Conservation (phyloP, 148 eudicot species). For the Hydrangea macrophylla region DNA sequence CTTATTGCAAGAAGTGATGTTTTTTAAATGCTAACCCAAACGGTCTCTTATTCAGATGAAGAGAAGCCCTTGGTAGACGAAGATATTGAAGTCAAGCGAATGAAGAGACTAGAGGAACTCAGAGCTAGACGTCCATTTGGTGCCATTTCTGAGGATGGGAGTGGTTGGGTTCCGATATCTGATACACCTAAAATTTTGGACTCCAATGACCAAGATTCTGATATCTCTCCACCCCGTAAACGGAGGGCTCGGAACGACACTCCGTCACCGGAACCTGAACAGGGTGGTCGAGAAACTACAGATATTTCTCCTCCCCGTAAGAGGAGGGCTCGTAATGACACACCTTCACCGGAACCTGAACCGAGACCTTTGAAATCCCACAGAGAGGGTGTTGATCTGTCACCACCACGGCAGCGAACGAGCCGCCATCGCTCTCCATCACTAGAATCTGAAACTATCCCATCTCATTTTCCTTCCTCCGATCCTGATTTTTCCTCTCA, state of each 20-base stretch:
- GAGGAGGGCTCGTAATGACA: constrained; percentile 18
- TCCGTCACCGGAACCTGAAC: constrained; percentile 40
- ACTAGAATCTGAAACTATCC: constrained; percentile 17
- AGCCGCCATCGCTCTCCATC: constrained; percentile 12
- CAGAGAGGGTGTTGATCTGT: constrained; percentile 36
- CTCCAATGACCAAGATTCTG: constrained; percentile 26
- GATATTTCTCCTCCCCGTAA: constrained; percentile 39
- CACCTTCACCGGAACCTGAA: constrained; percentile 27
- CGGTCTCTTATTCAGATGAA: constrained; percentile 43
- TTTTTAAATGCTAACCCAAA: too few relatives aligned
- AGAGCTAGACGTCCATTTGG: constrained; percentile 60
- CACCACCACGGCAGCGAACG: constrained; percentile 40
- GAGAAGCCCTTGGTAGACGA: constrained; percentile 76
- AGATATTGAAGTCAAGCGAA: constrained; percentile 81
- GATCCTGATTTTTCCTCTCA: constrained; percentile 46
- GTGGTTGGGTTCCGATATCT: constrained; percentile 85
- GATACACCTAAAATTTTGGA: constrained; percentile 29
- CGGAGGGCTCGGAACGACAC: constrained; percentile 39
- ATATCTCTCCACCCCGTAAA: constrained; percentile 58
- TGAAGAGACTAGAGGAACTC: constrained; percentile 71
- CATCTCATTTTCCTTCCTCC: constrained; percentile 22
- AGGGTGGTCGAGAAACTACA: background rate
- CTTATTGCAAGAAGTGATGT: too few relatives aligned
- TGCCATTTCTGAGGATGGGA: constrained; percentile 86
- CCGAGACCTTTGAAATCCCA: constrained; percentile 20